A percentile compares a stretch with the other conserved stretches of the same genome.
Conservation (phyloP, 1,284 basidiomycete species). For the Kalmanozyma brasiliensis region DNA sequence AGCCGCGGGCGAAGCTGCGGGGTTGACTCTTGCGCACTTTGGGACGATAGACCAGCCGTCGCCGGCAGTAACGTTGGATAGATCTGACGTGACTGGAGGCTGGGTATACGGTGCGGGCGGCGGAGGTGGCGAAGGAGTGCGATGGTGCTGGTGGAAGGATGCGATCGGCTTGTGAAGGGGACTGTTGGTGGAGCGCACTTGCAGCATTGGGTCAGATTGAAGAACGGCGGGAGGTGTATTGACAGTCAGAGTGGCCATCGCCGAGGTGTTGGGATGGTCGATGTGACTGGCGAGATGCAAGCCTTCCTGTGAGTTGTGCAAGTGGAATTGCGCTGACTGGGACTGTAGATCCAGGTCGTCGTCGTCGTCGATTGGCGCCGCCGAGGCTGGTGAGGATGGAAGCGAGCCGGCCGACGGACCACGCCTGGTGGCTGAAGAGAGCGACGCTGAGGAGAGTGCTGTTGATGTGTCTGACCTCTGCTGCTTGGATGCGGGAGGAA, state of each 20-base stretch:
- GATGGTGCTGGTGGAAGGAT: slow-evolving; percentile 12
- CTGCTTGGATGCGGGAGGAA: slow-evolving; percentile 3
- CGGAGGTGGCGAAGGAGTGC: slow-evolving; percentile 21
- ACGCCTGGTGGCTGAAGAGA: slow-evolving; percentile 5
- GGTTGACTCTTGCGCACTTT: slow-evolving; percentile 13
- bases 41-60: slow-evolving; percentile 44
- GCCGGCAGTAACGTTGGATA: slow-evolving; percentile 30
- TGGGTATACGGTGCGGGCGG: slow-evolving; percentile 33
- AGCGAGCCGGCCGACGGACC: slow-evolving; percentile 19
- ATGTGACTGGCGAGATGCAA: slow-evolving; percentile 5
- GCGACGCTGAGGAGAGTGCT: no score
- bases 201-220: slow-evolving; percentile 40
- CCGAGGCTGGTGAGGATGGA: slow-evolving; percentile 24
- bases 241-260: slow-evolving; percentile 45
- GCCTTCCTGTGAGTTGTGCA: slow-evolving; percentile 4
- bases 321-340: slow-evolving; percentile 6
- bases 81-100: slow-evolving; percentile 25
- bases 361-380: slow-evolving; percentile 15
- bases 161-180: slow-evolving; percentile 19
- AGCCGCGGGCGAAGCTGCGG: background rate
- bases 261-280: slow-evolving; percentile 37
- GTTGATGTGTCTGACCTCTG: background rate
- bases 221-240: slow-evolving; percentile 30
- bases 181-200: slow-evolving; percentile 26
- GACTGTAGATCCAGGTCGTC: slow-evolving; percentile 16